Conservation (phyloP, 768 basidiomycete species). For the Mycena maculata region DNA sequence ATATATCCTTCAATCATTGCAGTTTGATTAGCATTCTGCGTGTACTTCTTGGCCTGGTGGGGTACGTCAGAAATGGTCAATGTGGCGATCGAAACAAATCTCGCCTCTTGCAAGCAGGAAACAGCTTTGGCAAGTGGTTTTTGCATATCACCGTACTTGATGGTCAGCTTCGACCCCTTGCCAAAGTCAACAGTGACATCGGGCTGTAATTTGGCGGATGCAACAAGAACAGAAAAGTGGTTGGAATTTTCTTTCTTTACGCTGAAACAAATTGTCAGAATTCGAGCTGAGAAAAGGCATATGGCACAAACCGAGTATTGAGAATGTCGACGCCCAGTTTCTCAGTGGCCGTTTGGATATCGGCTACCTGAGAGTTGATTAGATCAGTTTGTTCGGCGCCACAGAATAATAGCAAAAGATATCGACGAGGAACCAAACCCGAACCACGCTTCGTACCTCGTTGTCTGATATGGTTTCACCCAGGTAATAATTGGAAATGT, state of each 20-base stretch:
- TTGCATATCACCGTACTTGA: constrained; percentile 84
- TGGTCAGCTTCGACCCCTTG: constrained; percentile 61
- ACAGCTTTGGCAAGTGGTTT: constrained; percentile 64
- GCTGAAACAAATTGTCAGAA: constrained; percentile 48
- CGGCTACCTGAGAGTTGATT: too few species aligned
- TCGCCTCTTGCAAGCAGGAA: constrained; percentile 69
- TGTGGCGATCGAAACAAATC: neutral
- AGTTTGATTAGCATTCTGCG: constrained; percentile 77
- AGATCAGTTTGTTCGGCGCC: too few species aligned
- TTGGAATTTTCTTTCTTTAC: constrained; percentile 74
- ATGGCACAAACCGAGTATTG: constrained; percentile 78
- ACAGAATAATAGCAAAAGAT: too few species aligned
- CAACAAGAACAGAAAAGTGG: constrained; percentile 78
- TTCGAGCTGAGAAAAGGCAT: neutral
- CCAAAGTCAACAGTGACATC: constrained; percentile 56
- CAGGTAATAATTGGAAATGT: constrained; percentile 88
- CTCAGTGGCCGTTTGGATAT: constrained; percentile 81
- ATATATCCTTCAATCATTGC: constrained; percentile 85
- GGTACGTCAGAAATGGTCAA: neutral
- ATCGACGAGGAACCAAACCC: too few species aligned
- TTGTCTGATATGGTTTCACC: constrained; percentile 78
- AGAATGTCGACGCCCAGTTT: constrained; percentile 78
- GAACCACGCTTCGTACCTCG: too few species aligned
- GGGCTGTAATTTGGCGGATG: constrained; percentile 66
- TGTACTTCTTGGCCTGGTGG: constrained; percentile 75